phyloP scores from a whole-genome alignment of 495 filamentous ascomycete genomes.

The Tirmania nivea region DNA sequence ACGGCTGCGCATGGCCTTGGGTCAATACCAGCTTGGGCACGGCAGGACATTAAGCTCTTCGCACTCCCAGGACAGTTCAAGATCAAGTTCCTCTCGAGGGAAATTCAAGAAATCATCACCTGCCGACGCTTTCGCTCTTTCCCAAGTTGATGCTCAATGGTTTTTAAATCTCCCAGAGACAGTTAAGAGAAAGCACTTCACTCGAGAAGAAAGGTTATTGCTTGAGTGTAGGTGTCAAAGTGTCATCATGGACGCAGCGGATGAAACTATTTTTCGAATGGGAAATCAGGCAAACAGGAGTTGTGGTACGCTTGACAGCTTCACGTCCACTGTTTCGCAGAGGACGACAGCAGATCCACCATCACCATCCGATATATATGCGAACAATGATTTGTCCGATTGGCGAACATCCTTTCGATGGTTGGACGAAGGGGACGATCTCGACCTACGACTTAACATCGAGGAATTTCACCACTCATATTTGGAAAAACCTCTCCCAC shows the following conservation, averaged over 20 bases:
- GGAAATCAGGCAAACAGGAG: slow-evolving; percentile 12
- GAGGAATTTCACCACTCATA: background rate
- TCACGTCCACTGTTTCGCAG: slow-evolving; percentile 3
- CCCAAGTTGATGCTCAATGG: slow-evolving; percentile 44
- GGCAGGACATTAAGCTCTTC: slow-evolving; percentile 17
- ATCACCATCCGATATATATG: slow-evolving; percentile 17
- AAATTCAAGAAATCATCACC: slow-evolving; percentile 8
- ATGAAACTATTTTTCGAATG: slow-evolving; percentile 39
- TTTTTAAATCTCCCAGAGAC: slow-evolving; percentile 50
- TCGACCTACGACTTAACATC: slow-evolving; percentile 39
- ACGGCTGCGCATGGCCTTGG: slow-evolving; percentile 22
- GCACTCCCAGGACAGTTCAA: slow-evolving; percentile 23
- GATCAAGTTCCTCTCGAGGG: slow-evolving; percentile 5
- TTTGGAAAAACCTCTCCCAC: background rate
- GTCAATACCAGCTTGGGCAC: slow-evolving; percentile 23
- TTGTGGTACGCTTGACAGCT: slow-evolving; percentile 9
- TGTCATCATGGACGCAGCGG: slow-evolving; percentile 46
- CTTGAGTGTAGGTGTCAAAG: slow-evolving; percentile 34
- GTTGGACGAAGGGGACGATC: slow-evolving; percentile 56
- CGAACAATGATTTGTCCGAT: slow-evolving; percentile 27
- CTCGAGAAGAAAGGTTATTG: slow-evolving; percentile 46
- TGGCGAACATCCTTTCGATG: slow-evolving; percentile 54
- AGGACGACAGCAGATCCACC: slow-evolving; percentile 17
- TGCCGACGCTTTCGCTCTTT: slow-evolving; percentile 21
- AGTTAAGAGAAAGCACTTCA: slow-evolving; percentile 46